Evolutionary conservation across 179 eudicot species (phyloP).

Genomic region (Patellifolia procumbens): DNA sequence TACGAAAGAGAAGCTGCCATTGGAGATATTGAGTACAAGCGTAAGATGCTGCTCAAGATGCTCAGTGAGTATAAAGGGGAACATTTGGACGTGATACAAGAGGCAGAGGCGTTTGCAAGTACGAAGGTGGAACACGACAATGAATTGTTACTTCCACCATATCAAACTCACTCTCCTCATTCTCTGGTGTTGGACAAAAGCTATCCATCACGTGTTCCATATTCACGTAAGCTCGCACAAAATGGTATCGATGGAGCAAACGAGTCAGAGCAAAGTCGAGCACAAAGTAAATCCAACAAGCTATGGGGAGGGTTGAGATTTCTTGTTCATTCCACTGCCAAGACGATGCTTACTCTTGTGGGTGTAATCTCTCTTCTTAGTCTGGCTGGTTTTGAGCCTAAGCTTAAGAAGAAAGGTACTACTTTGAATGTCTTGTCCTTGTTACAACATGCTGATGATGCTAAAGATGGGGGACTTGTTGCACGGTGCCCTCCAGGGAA

Average conservation of each 20-base stretch:
- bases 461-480: slow-evolving; percentile 28
- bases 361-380: slow-evolving; percentile 68
- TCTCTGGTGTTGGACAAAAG: slow-evolving; percentile 42
- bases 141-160: slow-evolving; percentile 84
- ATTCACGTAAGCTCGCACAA: slow-evolving; percentile 42
- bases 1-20: slow-evolving; percentile 80
- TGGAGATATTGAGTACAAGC: slow-evolving; percentile 72
- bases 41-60: slow-evolving; percentile 71
- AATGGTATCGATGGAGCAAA: slow-evolving; percentile 38
- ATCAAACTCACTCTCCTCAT: slow-evolving; percentile 49
- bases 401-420: slow-evolving; percentile 47
- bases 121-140: slow-evolving; percentile 69
- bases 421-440: slow-evolving; percentile 39
- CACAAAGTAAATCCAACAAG: slow-evolving; percentile 30
- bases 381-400: slow-evolving; percentile 80
- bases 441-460: slow-evolving; percentile 28
- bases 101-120: slow-evolving; percentile 80
- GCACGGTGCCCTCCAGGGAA: slow-evolving; percentile 70
- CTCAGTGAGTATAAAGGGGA: slow-evolving; percentile 74
- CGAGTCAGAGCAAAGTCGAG: slow-evolving; percentile 33
- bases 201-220: slow-evolving; percentile 36
- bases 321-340: slow-evolving; percentile 56
- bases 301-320: slow-evolving; percentile 52
- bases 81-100: slow-evolving; percentile 67
- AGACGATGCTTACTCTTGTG: slow-evolving; percentile 63